These are phyloP conservation scores for Aeschynomene evenia DNA, from an alignment of 306 rosid species.

Conservation along the genomic window DNA sequence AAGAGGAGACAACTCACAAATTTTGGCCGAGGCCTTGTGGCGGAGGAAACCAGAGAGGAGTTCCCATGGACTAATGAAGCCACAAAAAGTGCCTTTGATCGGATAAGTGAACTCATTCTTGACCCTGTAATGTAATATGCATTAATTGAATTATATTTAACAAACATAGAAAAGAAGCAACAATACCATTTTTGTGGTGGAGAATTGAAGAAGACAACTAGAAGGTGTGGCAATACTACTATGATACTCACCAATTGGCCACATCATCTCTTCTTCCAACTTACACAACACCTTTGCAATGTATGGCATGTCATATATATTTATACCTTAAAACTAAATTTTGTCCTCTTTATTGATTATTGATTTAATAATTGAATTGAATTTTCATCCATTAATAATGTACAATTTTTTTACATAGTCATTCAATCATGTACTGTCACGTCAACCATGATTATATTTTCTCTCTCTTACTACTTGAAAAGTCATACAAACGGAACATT, in stretches of 20 bases:
- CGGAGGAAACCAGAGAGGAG: slow-evolving; percentile 29
- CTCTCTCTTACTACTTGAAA: no score
- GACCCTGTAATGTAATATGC: slow-evolving; percentile 41
- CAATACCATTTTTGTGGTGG: not conserved
- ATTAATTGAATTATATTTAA: not conserved
- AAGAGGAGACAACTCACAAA: slow-evolving; percentile 40
- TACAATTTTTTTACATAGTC: no score
- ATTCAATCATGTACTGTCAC: no score
- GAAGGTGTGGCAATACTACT: not conserved
- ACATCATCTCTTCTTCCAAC: slow-evolving; percentile 45
- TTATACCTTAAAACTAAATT: not conserved
- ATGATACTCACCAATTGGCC: slow-evolving; percentile 55
- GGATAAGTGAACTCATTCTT: slow-evolving; percentile 40
- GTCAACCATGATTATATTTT: no score
- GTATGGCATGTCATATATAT: slow-evolving; percentile 2
- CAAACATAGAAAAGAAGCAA: not conserved
- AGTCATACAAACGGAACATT: no score
- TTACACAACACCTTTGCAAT: not conserved
- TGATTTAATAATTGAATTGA: not conserved
- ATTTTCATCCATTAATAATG: no score
- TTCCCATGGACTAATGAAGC: slow-evolving; percentile 26
- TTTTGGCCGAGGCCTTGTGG: slow-evolving; percentile 31
- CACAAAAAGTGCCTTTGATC: slow-evolving; percentile 36
- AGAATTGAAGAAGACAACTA: not conserved
- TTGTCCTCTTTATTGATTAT: not conserved